Evolutionary conservation across 2,329 filamentous ascomycete species (phyloP).

Genomic region (Aspergillus clavatus): DNA sequence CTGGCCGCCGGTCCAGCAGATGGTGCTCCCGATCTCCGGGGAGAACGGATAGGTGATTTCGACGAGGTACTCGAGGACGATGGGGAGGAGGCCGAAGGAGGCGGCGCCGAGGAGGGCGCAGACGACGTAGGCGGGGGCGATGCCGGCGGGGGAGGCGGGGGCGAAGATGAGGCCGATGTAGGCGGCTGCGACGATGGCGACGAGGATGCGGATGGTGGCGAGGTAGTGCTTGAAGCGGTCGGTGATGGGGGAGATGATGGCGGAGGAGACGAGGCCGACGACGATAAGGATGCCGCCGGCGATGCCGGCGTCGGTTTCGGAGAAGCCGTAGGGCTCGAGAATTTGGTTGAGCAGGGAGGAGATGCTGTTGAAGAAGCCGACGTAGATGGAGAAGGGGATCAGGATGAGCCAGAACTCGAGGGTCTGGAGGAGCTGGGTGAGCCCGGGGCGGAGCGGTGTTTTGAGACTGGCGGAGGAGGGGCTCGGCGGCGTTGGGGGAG

Average conservation of each 20-base stretch:
- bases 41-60: slow-evolving; percentile 83
- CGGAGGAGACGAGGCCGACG: slow-evolving; percentile 73
- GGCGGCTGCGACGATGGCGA: slow-evolving; percentile 66
- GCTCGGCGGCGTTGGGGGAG: slow-evolving; percentile 71
- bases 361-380: slow-evolving; percentile 89
- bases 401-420: slow-evolving; percentile 76
- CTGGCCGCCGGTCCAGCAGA: slow-evolving; percentile 85
- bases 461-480: slow-evolving; percentile 57
- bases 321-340: slow-evolving; percentile 78
- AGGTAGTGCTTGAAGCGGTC: slow-evolving; percentile 81
- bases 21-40: slow-evolving; percentile 76
- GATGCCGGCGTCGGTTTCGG: slow-evolving; percentile 79
- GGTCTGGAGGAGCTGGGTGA: slow-evolving; percentile 54
- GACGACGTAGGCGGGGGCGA: slow-evolving; percentile 63
- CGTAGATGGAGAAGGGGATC: slow-evolving; percentile 75
- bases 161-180: slow-evolving; percentile 83
- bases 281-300: slow-evolving; percentile 85
- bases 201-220: slow-evolving; percentile 63
- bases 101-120: slow-evolving; percentile 72
- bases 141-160: slow-evolving; percentile 51
- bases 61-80: slow-evolving; percentile 79
- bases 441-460: slow-evolving; percentile 50
- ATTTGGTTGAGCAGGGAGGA: slow-evolving; percentile 89
- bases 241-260: slow-evolving; percentile 72
- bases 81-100: slow-evolving; percentile 73